Evolutionary conservation across 352 stramenopile genomes (phyloP).

Genomic region (Globisporangium nagaii): DNA sequence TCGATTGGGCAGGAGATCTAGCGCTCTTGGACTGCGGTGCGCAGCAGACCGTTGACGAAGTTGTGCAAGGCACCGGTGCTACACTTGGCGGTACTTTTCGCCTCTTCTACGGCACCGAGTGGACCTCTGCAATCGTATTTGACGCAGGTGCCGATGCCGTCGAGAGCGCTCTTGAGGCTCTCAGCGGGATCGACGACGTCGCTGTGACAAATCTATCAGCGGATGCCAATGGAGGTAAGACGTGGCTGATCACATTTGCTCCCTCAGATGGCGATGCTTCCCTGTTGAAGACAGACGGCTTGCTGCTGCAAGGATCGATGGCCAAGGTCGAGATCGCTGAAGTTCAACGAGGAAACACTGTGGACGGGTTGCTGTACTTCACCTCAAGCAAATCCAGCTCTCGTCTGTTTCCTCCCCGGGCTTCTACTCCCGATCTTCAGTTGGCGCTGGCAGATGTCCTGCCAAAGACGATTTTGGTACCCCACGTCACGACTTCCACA

Average conservation of each 20-base stretch:
- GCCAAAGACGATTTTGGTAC: not conserved
- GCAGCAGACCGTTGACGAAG: constrained; percentile 32
- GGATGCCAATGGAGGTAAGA: constrained; percentile 23
- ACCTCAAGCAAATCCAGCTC: constrained; percentile 6
- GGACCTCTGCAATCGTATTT: constrained; percentile 20
- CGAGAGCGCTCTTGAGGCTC: constrained; percentile 19
- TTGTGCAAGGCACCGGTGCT: constrained; percentile 26
- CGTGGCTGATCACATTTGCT: constrained; percentile 46
- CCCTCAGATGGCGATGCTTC: constrained; percentile 20
- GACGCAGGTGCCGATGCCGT: constrained; percentile 23
- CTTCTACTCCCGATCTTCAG: constrained; percentile 10
- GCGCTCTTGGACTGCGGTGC: constrained; percentile 27
- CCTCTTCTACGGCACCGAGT: constrained; percentile 20
- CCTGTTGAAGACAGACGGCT: constrained; percentile 16
- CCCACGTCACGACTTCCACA: not conserved
- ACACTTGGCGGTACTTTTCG: constrained; percentile 26
- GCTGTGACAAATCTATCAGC: constrained; percentile 12
- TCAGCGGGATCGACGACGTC: constrained; percentile 19
- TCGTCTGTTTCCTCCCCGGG: constrained; percentile 16
- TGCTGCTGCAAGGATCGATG: constrained; percentile 19
- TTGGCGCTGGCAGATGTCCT: constrained; percentile 9
- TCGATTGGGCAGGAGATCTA: constrained; percentile 37
- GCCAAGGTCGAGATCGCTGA: constrained; percentile 14
- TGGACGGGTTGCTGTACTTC: constrained; percentile 22
- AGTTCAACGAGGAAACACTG: constrained; percentile 23